A percentile compares a stretch with the other conserved stretches of the same genome.
Evolutionary conservation across 345 rosid species (phyloP).

Genomic region (Angophora floribunda): DNA sequence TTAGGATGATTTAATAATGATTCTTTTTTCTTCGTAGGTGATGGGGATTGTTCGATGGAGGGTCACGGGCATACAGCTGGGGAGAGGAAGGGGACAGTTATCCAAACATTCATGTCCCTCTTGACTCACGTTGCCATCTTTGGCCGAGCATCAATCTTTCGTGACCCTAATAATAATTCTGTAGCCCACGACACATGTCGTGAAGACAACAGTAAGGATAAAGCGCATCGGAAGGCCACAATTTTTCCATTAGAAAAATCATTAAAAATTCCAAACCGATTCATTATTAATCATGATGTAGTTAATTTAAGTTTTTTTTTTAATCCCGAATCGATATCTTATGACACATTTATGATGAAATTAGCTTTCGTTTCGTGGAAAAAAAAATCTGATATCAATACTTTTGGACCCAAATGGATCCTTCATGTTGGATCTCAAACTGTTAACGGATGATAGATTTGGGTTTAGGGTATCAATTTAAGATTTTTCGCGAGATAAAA

Average conservation of each 20-base stretch:
- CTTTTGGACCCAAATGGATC: not conserved
- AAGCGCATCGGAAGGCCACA: not conserved
- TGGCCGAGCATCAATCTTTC: not conserved
- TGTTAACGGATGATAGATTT: not conserved
- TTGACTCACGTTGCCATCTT: not conserved
- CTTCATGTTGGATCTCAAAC: not conserved
- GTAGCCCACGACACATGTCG: not conserved
- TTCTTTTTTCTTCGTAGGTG: not conserved
- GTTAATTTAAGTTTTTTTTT: not conserved
- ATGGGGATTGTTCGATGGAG: not conserved
- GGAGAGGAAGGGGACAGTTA: not conserved
- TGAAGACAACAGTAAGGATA: not conserved
- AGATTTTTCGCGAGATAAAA: rapidly evolving
- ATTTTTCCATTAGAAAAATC: not conserved
- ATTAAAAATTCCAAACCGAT: not conserved
- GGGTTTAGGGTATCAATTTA: rapidly evolving
- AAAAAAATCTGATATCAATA: not conserved
- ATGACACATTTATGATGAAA: rapidly evolving
- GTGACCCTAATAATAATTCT: not conserved
- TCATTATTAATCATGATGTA: rapidly evolving
- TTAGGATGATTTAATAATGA: not conserved
- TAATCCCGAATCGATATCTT: rapidly evolving
- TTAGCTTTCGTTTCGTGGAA: not conserved
- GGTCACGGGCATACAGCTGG: not conserved
- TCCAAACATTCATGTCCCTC: not conserved